phyloP scores from a whole-genome alignment of 176 grass and related monocot species.

The Dactylis glomerata region DNA sequence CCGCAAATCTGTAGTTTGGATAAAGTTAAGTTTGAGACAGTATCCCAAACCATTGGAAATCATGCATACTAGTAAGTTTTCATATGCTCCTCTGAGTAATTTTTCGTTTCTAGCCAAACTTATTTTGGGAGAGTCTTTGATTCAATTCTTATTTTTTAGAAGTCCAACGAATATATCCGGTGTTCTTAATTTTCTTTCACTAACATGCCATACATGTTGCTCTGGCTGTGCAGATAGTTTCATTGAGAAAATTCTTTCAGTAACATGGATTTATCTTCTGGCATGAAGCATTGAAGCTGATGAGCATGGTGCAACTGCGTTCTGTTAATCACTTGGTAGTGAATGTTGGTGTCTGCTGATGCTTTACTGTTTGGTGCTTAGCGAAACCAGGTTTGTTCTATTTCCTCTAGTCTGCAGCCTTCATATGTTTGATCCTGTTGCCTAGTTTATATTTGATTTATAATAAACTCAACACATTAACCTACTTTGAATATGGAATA shows the following conservation, averaged over 20 bases:
- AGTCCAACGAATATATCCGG: background rate
- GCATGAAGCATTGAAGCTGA: background rate
- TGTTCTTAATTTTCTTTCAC: background rate
- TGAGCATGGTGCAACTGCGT: background rate
- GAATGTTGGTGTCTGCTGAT: background rate
- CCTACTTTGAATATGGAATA: background rate
- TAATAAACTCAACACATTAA: background rate
- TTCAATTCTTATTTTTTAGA: background rate
- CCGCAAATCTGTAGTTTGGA: no score
- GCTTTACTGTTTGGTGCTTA: background rate
- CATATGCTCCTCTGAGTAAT: background rate
- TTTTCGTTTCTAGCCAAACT: background rate
- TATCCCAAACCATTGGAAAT: no score
- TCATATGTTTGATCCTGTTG: slow-evolving; percentile 17
- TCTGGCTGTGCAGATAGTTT: slow-evolving; percentile 12
- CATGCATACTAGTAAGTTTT: no score
- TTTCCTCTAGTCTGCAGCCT: slow-evolving; percentile 15
- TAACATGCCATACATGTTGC: background rate
- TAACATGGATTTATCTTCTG: background rate
- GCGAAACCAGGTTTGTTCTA: slow-evolving; percentile 19
- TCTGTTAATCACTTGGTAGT: background rate
- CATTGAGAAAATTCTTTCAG: background rate
- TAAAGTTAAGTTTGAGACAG: no score
- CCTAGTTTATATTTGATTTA: background rate
- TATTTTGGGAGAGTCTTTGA: slow-evolving; percentile 1